These are phyloP conservation scores for Ascochyta koolunga DNA, from an alignment of 2,329 filamentous ascomycete genomes.

Conservation along the genomic window DNA sequence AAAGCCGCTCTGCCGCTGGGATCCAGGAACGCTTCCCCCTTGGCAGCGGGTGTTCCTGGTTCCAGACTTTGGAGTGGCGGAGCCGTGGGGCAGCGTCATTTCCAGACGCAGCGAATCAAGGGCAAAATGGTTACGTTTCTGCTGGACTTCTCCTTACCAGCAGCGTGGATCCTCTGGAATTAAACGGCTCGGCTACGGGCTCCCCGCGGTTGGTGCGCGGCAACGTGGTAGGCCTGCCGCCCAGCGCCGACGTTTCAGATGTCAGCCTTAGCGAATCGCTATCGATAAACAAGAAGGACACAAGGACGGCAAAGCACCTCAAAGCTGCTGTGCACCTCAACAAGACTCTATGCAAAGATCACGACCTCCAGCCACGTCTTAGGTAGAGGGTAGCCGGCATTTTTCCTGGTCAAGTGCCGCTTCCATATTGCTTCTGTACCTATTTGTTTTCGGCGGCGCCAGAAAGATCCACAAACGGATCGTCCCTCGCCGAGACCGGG, in stretches of 20 bases:
- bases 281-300: conserved; percentile 16
- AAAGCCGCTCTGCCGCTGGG: conserved; percentile 4
- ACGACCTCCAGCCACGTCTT: conserved; percentile 5
- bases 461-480: conserved; percentile 5
- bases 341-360: conserved; percentile 5
- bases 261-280: conserved; percentile 11
- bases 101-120: conserved; percentile 10
- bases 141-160: conserved; percentile 11
- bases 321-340: conserved; percentile 14
- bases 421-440: neutral
- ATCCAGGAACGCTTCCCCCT: conserved; percentile 9
- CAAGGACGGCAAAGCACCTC: conserved; percentile 12
- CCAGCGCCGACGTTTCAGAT: conserved; percentile 13
- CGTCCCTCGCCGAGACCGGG: conserved; percentile 12
- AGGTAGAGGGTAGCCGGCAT: neutral
- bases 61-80: conserved; percentile 17
- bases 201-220: conserved; percentile 17
- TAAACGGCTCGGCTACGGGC: conserved; percentile 17
- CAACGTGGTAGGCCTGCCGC: conserved; percentile 18
- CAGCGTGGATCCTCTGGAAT: conserved; percentile 2
- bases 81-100: conserved; percentile 13
- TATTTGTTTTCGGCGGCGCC: neutral
- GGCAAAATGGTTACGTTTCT: conserved; percentile 11
- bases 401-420: neutral
- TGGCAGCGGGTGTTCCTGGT: conserved; percentile 10